Evolutionary conservation across 345 rosid species (phyloP), one percentile per base, ranked within the genome.

Genomic region (Populus alba): DNA sequence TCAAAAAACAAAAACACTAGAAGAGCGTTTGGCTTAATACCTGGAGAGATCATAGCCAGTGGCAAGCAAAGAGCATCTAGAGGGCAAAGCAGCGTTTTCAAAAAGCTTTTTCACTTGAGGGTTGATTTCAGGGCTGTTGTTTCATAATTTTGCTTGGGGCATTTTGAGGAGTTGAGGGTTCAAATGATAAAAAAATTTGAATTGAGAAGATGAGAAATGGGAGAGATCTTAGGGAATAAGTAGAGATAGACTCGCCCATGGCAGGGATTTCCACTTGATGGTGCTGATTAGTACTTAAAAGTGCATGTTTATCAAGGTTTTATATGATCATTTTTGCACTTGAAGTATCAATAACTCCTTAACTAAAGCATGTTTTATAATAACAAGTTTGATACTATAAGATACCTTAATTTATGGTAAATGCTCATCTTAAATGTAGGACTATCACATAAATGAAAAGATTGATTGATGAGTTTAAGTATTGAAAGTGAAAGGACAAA

Each of bases 21-120:
- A 49, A 16, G 20, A 16, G 20, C 7, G 20, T 16, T 49, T 49
- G 4, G 20, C 55, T 49, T 10, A 3, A 59, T 86, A n/a, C 90
- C 89, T 92, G 6, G 94, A 91, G 45, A 92, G 97, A 85, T 91
- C 97, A 66, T 89, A 92, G 7, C 98, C 97, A 1, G 98, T 95
- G 0, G 97, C 85, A 63, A 96, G 90, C 31, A 87, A 81, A 4
- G 98, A 95, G 5, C 81, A 96, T 77, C 94, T 83, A 7, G 92
- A 77, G 0, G 97, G 97, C 80, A 93, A 76, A 11, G 91, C 87
- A 20, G 94, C 99, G 38, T 89, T 91, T 39, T 88, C 88, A 1
- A 97, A 94, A 68, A 94, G 97, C 79, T 82, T 94, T 70, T 92
- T 88, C 77, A 94, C 97, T 82, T 75, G 87, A 66, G 94, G 75